Base-by-base conservation (phyloP, 768 basidiomycete species). In the Cyclocybe aegerita region DNA sequence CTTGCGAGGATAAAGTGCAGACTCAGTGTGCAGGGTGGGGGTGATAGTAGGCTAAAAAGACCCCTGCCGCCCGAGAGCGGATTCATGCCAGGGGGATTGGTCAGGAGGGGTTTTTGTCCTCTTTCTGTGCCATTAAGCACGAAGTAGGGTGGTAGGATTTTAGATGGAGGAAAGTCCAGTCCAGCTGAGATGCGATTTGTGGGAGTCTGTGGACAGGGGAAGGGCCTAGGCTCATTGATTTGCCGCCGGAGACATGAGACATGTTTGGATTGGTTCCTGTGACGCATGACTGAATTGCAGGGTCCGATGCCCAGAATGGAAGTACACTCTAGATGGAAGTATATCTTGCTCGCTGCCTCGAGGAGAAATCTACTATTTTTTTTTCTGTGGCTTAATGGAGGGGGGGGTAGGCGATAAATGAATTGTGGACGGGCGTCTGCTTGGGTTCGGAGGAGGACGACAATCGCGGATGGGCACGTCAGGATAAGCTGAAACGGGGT, bases 181-280 rank as follows among this genome's bases (percentile, higher is more conserved):
- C n/a, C 31, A 12, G 9, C 30, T 31, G n/a, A 34, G 32, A 36
- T 11, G 38, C 15, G 7, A 11, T 17, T 17, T 14, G 11, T n/a
- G 1, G 29, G 23, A 42, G 39, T 30, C 16, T 37, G 36, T 43
- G 55, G 41, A 40, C 47, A 37, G 30, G 37, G 44, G 49, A 50
- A 40, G 55, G 56, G 53, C 49, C 52, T 48, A 57, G 64, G 61
- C 56, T 59, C 53, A 67, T 61, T 45, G 52, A 64, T 66, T 44
- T 64, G 61, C 67, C 68, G 67, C 58, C 67, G 67, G 67, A 61
- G 59, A 34, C 39, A 41, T 46, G n/a, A 44, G 48, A 53, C 42
- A 50, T 44, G 40, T 44, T 41, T 43, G 16, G 53, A 42, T 34
- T 52, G 60, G 70, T 70, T 63, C 70, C 70, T 71, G 70, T 72